These are phyloP conservation scores for Trypanosoma theileri DNA, from an alignment of 208 protist species.

Conservation along the genomic window DNA sequence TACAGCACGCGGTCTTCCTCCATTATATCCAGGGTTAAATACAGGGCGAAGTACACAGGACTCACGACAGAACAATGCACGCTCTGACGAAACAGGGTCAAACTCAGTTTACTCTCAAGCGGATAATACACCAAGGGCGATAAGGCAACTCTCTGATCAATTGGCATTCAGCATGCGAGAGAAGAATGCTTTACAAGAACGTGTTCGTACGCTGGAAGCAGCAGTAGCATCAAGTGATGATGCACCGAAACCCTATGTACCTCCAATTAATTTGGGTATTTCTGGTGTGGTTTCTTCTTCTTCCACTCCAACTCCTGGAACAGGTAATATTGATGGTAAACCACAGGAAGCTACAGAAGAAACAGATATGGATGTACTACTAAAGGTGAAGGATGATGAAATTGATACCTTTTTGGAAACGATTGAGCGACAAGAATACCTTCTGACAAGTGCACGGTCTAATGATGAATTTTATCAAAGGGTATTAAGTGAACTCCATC, in stretches of 20 bases:
- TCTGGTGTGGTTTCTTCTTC: background rate
- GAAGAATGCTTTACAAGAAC: constrained; percentile 33
- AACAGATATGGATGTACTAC: constrained; percentile 39
- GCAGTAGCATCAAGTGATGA: constrained; percentile 20
- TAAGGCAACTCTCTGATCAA: constrained; percentile 56
- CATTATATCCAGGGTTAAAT: background rate
- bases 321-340: background rate
- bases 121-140: constrained; percentile 5
- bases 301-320: background rate
- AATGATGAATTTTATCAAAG: constrained; percentile 42
- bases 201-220: constrained; percentile 39
- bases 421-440: constrained; percentile 56
- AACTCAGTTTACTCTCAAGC: background rate
- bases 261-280: constrained; percentile 18
- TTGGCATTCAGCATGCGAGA: constrained; percentile 52
- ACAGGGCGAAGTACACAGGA: constrained; percentile 7
- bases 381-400: constrained; percentile 63
- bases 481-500: constrained; percentile 41
- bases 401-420: constrained; percentile 59
- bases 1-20: constrained; percentile 4
- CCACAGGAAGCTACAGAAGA: background rate
- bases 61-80: background rate
- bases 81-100: constrained; percentile 16
- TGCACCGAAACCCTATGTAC: constrained; percentile 12
- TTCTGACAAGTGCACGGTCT: constrained; percentile 44